Percentiles rank a stretch among this genome's conserved stretches.
These are phyloP conservation scores for Talaromyces rugulosus DNA, from an alignment of 2,329 filamentous ascomycete species.

Conservation along the genomic window DNA sequence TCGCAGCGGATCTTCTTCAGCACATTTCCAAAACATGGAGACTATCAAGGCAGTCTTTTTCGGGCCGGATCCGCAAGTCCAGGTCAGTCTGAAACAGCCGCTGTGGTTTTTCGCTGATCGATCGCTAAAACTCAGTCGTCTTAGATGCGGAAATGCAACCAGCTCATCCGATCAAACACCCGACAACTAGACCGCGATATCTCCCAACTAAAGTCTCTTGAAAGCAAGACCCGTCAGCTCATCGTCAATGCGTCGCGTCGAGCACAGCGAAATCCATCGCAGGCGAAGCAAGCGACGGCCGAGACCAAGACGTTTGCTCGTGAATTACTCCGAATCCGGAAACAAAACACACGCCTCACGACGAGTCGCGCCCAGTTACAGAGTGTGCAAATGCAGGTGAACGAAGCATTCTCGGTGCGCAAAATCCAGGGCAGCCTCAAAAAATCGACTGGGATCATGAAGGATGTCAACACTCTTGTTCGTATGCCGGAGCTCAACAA, in stretches of 20 bases:
- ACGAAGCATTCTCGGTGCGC: constrained; percentile 89
- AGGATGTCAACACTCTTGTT: constrained; percentile 85
- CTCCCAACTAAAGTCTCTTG: constrained; percentile 68
- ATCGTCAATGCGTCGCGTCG: constrained; percentile 81
- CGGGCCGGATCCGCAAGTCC: constrained; percentile 87
- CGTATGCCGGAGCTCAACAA: constrained; percentile 78
- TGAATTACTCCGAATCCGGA: constrained; percentile 79
- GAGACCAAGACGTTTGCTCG: constrained; percentile 86
- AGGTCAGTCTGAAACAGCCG: constrained; percentile 55
- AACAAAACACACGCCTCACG: constrained; percentile 66
- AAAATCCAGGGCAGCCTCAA: constrained; percentile 93
- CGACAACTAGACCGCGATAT: constrained; percentile 96
- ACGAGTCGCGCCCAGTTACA: constrained; percentile 89
- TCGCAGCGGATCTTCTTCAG: background rate
- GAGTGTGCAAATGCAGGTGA: constrained; percentile 95
- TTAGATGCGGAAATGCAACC: constrained; percentile 93
- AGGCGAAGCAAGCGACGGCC: constrained; percentile 70
- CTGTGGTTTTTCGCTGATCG: constrained; percentile 10
- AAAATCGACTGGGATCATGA: constrained; percentile 89
- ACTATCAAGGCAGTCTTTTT: constrained; percentile 79
- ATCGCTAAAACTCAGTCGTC: background rate
- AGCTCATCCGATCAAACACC: constrained; percentile 80
- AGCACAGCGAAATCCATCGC: constrained; percentile 72
- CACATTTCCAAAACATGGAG: constrained; percentile 61
- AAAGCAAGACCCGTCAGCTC: constrained; percentile 77